phyloP scores from a whole-genome alignment of 371 early-diverging fungal genomes.

The Nosema bombycis region DNA sequence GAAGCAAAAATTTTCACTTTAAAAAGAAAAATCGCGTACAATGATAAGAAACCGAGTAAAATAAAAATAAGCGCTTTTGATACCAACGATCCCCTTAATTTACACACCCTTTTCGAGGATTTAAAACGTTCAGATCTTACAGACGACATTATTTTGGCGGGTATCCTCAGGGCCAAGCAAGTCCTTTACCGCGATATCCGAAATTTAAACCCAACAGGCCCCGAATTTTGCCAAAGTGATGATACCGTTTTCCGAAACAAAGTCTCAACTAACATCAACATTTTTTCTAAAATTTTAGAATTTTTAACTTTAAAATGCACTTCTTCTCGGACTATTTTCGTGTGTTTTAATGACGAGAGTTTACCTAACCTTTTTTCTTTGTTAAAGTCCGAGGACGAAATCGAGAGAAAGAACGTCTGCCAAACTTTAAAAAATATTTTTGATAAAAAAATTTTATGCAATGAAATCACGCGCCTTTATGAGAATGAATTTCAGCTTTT shows the following conservation, averaged over 20 bases:
- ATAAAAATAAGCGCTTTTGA: background rate
- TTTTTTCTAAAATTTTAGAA: slow-evolving; percentile 11
- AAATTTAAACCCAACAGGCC: slow-evolving; percentile 5
- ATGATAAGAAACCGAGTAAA: too few relatives aligned
- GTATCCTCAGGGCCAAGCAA: background rate
- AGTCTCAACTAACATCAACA: background rate
- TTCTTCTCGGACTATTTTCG: background rate
- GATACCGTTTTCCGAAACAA: slow-evolving; percentile 1
- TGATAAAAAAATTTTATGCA: background rate
- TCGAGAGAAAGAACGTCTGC: background rate
- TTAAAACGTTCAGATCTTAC: slow-evolving; percentile 2
- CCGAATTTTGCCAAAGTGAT: background rate
- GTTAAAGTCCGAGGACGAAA: slow-evolving; percentile 19
- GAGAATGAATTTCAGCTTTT: slow-evolving; percentile 12
- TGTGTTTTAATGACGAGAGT: background rate
- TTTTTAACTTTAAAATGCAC: background rate
- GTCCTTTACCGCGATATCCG: background rate
- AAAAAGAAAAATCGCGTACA: too few relatives aligned
- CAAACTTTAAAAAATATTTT: background rate
- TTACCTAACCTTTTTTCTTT: background rate
- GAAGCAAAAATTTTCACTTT: too few relatives aligned
- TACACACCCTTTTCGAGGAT: background rate
- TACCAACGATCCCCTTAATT: slow-evolving; percentile 4
- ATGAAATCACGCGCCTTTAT: background rate
- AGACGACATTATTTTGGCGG: background rate